Evolutionary conservation across 441 rosid genomes (phyloP).

Genomic region (Pelargonium myrrhifolium): DNA sequence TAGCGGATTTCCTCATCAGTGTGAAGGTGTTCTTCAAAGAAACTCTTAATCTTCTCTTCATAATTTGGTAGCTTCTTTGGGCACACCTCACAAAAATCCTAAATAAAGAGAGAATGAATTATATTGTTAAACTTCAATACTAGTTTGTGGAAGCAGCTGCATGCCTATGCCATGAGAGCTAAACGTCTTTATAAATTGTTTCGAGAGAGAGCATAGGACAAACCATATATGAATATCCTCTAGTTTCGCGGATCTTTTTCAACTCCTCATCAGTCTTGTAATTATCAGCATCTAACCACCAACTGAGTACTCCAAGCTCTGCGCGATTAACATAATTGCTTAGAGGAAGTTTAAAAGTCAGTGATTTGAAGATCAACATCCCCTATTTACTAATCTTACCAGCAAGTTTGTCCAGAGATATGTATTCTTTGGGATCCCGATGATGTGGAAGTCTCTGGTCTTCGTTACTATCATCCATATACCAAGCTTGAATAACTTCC

Average conservation of each 20-base stretch:
- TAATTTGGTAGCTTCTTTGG: conserved; percentile 82
- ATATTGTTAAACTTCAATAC: conserved; percentile 1
- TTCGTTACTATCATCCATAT: conserved; percentile 69
- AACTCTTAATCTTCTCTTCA: conserved; percentile 69
- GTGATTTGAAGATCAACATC: neutral
- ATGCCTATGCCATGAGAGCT: neutral
- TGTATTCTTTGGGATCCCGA: conserved; percentile 60
- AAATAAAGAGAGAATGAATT: neutral
- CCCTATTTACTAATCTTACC: conserved; percentile 27
- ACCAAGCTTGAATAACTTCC: conserved; percentile 86
- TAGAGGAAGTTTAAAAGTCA: neutral
- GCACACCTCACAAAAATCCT: conserved; percentile 89
- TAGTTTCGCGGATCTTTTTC: conserved; percentile 74
- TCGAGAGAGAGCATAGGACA: conserved; percentile 12
- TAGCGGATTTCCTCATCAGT: conserved; percentile 95
- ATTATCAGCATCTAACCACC: conserved; percentile 83
- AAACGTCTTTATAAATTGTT: neutral
- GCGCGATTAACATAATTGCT: conserved; percentile 17
- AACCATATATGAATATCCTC: conserved; percentile 85
- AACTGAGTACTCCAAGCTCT: conserved; percentile 88
- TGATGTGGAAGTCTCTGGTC: conserved; percentile 90
- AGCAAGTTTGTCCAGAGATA: conserved; percentile 64
- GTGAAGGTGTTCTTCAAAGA: conserved; percentile 84
- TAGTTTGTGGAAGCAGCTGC: neutral
- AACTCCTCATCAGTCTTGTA: conserved; percentile 69